Conservation (phyloP, 441 rosid species). For the Flueggea neowawraea region DNA sequence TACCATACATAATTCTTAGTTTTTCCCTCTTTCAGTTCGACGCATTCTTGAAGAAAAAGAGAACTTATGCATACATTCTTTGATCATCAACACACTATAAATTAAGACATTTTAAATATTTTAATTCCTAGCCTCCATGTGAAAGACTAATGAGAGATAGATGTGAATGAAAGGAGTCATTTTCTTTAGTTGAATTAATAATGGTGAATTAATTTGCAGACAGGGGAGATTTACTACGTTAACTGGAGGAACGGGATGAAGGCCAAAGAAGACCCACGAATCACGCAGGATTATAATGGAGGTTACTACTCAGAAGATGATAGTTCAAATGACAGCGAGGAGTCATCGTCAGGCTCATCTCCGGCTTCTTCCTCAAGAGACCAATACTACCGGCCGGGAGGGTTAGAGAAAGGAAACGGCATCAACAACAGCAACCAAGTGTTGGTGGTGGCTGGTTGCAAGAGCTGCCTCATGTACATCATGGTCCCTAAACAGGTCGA, state of each 20-base stretch:
- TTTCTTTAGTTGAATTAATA: background rate
- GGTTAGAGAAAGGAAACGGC: background rate
- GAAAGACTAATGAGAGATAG: background rate
- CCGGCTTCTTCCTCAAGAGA: slow-evolving; percentile 33
- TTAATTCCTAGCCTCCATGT: background rate
- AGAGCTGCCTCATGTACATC: slow-evolving; percentile 87
- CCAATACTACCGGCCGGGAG: slow-evolving; percentile 6
- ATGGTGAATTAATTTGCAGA: slow-evolving; percentile 32
- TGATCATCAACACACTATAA: too few species aligned
- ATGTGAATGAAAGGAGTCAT: background rate
- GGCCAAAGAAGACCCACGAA: slow-evolving; percentile 65
- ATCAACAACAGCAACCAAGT: slow-evolving; percentile 28
- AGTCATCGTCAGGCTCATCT: slow-evolving; percentile 59
- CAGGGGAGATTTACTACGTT: slow-evolving; percentile 82
- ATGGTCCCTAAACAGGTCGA: slow-evolving; percentile 86
- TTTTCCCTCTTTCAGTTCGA: background rate
- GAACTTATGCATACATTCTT: too few species aligned
- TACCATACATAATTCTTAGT: background rate
- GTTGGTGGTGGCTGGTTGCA: slow-evolving; percentile 93
- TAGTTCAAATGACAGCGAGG: slow-evolving; percentile 65
- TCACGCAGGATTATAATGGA: slow-evolving; percentile 27
- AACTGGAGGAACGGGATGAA: slow-evolving; percentile 76
- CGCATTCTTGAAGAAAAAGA: too few species aligned
- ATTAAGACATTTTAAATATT: background rate
- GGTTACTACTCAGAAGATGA: slow-evolving; percentile 48